Evolutionary conservation across 768 basidiomycete genomes (phyloP).

Genomic region (Boletus insuetus): DNA sequence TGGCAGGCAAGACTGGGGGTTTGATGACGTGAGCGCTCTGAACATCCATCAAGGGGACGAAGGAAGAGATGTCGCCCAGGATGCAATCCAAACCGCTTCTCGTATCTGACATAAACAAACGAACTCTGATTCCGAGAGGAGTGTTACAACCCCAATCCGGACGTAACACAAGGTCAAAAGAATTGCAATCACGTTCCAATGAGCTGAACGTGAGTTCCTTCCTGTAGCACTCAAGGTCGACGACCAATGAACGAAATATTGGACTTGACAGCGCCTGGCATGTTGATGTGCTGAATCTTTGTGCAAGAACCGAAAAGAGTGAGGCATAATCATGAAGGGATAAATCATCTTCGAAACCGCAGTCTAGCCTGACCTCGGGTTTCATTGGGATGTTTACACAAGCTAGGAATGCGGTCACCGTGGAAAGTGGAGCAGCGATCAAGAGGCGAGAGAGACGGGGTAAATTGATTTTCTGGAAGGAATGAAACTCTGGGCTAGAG

Average conservation of each 20-base stretch:
- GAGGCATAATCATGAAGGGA: not conserved
- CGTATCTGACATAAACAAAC: no score
- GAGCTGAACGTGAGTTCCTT: not conserved
- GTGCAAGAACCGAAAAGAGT: not conserved
- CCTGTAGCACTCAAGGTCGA: no score
- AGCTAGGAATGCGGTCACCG: no score
- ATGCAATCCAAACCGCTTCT: no score
- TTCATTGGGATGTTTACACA: not conserved
- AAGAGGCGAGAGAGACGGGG: not conserved
- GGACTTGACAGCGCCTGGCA: not conserved
- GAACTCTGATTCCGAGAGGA: not conserved
- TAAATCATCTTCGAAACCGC: no score
- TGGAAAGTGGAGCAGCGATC: no score
- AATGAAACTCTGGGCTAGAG: no score
- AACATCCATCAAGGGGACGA: not conserved
- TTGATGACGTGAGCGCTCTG: not conserved
- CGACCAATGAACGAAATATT: not conserved
- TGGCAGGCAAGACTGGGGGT: not conserved
- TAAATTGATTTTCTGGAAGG: not conserved
- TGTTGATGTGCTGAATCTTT: not conserved
- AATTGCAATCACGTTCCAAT: not conserved
- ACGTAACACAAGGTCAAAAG: not conserved
- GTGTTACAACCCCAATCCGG: not conserved
- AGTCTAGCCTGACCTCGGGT: not conserved
- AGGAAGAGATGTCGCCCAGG: not conserved